Percentiles rank a stretch among this genome's conserved stretches.
phyloP scores from a whole-genome alignment of 1,284 basidiomycete genomes.

The Ceratobasidium sp. region DNA sequence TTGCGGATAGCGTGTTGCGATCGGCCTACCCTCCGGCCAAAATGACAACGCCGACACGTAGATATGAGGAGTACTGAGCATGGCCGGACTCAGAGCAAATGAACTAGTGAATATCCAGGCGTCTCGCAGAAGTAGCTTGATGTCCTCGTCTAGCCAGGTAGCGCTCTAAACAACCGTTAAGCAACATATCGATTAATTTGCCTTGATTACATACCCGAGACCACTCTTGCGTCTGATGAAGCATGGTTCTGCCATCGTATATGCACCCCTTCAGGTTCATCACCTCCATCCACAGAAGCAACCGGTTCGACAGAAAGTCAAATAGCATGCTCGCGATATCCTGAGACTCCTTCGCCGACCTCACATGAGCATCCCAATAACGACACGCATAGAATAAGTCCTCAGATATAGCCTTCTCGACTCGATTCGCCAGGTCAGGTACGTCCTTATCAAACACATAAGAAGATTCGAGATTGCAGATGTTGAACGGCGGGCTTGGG shows the following conservation, averaged over 20 bases:
- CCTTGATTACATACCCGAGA: neutral
- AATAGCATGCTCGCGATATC: neutral
- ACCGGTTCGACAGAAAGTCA: neutral
- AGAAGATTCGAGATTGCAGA: too few relatives aligned
- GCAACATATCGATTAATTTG: neutral
- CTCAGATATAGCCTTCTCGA: neutral
- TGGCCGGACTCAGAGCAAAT: neutral
- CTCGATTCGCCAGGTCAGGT: neutral
- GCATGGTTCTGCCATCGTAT: neutral
- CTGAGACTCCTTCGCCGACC: neutral
- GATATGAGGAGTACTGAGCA: constrained; percentile 6
- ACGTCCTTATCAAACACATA: too few relatives aligned
- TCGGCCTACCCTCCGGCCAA: neutral
- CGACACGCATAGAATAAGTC: too few relatives aligned
- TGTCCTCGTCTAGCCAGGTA: neutral
- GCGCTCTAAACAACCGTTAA: neutral
- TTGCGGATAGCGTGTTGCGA: neutral
- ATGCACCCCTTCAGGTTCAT: constrained; percentile 1
- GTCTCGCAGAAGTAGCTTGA: neutral
- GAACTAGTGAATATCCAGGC: neutral
- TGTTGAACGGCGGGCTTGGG: neutral
- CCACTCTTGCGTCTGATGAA: neutral
- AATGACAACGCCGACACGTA: constrained; percentile 7
- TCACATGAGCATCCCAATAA: constrained; percentile 1
- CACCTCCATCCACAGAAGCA: constrained; percentile 13